Evolutionary conservation across 169 alveolate species (phyloP), one percentile per base, ranked within the genome.

Genomic region (Plasmodium blacklocki): DNA sequence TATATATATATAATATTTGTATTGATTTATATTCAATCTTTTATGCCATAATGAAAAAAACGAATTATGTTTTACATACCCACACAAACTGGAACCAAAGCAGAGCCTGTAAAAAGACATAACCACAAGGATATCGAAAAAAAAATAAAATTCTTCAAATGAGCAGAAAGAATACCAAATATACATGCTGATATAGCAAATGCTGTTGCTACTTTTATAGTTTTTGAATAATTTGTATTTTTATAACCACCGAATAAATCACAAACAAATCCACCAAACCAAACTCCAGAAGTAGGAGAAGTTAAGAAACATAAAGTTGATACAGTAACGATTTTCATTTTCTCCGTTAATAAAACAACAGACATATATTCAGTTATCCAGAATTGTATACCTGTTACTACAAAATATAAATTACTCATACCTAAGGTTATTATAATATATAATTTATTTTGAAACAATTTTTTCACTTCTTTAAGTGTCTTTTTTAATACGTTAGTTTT

Each of bases 361-460:
- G 92, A 66, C 86, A 95, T 83, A 67, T 93, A 92, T 89, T 94
- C 95, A 3, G 98, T 96, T 64, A 95, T 94, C 98, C 98, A 96
- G 88, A 93, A 96, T 87, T 96, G 98, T 11, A 96, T 95, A 56
- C 97, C 98, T 0, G 98, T 93, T 39, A 96, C 96, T 3, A 94
- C 95, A 73, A 96, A 96, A 88, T 95, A 96, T 49, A 96, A 73
- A 15, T 88, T 74, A 62, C 96, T 75, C 97, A 96, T 75, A 67
- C 96, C 93, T 62, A 95, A 78, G 39, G 96, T 93, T 91, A 95
- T 67, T 3, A 94, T 66, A 52, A 93, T 73, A 88, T 93, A 88
- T 73, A 92, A 72, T 88, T 80, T 92, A 68, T 89, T 88, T 23
- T 85, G 70, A 63, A 91, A 88, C 43, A 95, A 92, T 74, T 89